Evolutionary conservation across 208 protist genomes (phyloP).

Genomic region (Borovskyia barvae): DNA sequence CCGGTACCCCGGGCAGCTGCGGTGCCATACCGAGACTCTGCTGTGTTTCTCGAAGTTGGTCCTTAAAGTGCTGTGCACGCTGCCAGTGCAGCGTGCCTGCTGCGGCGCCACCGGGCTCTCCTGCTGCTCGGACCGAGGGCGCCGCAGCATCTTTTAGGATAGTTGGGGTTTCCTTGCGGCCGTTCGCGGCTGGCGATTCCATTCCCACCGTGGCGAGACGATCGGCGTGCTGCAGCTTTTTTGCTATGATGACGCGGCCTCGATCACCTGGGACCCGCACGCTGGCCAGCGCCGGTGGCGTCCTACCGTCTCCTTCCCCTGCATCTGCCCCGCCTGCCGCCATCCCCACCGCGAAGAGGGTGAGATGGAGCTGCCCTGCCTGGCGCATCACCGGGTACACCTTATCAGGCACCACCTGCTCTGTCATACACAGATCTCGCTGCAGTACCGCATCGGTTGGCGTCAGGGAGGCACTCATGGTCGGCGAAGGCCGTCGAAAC

Average conservation of each 20-base stretch:
- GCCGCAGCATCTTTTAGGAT: background rate
- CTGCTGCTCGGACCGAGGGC: background rate
- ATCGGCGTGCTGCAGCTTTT: slow-evolving; percentile 63
- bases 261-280: slow-evolving; percentile 11
- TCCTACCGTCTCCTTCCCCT: slow-evolving; percentile 6
- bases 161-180: background rate
- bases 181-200: background rate
- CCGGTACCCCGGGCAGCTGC: slow-evolving; percentile 49
- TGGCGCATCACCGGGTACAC: slow-evolving; percentile 72
- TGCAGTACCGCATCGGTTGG: slow-evolving; percentile 72
- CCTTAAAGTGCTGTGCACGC: slow-evolving; percentile 66
- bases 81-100: slow-evolving; percentile 49
- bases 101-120: background rate
- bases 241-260: slow-evolving; percentile 61
- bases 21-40: slow-evolving; percentile 12
- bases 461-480: slow-evolving; percentile 48
- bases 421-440: slow-evolving; percentile 74
- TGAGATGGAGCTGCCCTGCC: slow-evolving; percentile 83
- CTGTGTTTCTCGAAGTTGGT: slow-evolving; percentile 26
- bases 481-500: slow-evolving; percentile 73
- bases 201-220: slow-evolving; percentile 14
- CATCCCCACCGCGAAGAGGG: slow-evolving; percentile 74
- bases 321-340: background rate
- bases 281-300: slow-evolving; percentile 1
- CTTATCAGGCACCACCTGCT: slow-evolving; percentile 56